Evolutionary conservation across 305 asterid species (phyloP).

Genomic region (Solanum hybrid): DNA sequence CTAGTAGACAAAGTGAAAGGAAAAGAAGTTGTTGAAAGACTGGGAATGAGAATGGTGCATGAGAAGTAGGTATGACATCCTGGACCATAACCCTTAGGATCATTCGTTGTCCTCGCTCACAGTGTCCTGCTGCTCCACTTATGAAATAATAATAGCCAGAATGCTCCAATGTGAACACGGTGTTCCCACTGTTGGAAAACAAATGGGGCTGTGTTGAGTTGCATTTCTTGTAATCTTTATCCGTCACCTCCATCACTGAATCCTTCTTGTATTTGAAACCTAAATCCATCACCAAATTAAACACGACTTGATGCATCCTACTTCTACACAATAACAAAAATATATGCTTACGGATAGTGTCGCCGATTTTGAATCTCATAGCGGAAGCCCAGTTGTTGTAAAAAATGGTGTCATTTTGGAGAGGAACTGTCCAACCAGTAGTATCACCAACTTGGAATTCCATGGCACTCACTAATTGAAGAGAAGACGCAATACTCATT

Average conservation of each 20-base stretch:
- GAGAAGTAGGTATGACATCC: slow-evolving; percentile 11
- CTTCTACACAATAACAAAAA: too few relatives aligned
- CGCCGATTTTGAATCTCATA: slow-evolving; percentile 43
- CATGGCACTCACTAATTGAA: slow-evolving; percentile 1
- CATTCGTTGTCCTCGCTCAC: slow-evolving; percentile 50
- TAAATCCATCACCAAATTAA: background rate
- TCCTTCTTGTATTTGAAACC: slow-evolving; percentile 72
- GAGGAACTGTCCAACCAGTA: slow-evolving; percentile 48
- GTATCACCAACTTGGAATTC: slow-evolving; percentile 48
- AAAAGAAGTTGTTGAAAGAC: background rate
- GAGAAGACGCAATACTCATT: slow-evolving; percentile 8
- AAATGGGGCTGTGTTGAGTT: slow-evolving; percentile 45
- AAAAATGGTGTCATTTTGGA: slow-evolving; percentile 18
- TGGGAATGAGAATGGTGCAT: background rate
- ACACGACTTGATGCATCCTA: background rate
- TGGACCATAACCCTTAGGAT: slow-evolving; percentile 49
- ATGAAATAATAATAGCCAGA: slow-evolving; percentile 61
- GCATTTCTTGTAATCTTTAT: slow-evolving; percentile 47
- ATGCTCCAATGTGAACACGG: slow-evolving; percentile 28
- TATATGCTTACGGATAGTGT: slow-evolving; percentile 41
- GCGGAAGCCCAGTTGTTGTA: slow-evolving; percentile 57
- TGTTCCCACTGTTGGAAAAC: slow-evolving; percentile 57
- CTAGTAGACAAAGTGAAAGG: background rate
- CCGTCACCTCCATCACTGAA: slow-evolving; percentile 61
- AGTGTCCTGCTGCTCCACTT: slow-evolving; percentile 60